These are phyloP conservation scores for Apiotrichum laibachii DNA, from an alignment of 1,284 basidiomycete species.

Conservation along the genomic window DNA sequence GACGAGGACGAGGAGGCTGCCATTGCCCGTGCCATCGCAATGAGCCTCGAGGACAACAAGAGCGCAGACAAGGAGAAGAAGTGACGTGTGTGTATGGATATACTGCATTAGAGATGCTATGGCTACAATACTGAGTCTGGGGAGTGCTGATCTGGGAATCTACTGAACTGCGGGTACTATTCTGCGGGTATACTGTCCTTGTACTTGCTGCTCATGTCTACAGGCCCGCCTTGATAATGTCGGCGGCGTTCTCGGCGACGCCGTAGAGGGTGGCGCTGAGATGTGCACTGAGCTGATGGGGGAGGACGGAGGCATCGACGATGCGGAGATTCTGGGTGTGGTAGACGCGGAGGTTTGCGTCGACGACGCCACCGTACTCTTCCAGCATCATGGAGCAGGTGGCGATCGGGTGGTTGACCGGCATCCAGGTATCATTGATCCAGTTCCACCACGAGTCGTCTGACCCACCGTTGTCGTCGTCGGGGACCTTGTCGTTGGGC, in stretches of 20 bases:
- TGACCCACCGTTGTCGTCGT: slow-evolving; percentile 2
- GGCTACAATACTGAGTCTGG: not conserved
- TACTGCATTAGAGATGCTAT: slow-evolving; percentile 3
- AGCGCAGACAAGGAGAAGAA: slow-evolving; percentile 33
- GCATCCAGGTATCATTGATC: slow-evolving; percentile 24
- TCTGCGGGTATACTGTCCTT: no score
- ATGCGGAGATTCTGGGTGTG: slow-evolving; percentile 57
- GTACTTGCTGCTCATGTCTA: not conserved
- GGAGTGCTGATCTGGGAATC: not conserved
- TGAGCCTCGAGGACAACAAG: slow-evolving; percentile 56
- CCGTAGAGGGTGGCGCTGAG: slow-evolving; percentile 60
- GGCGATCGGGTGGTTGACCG: slow-evolving; percentile 60
- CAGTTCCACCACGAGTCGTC: slow-evolving; percentile 1
- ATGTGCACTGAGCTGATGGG: slow-evolving; percentile 52
- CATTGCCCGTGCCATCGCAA: slow-evolving; percentile 63
- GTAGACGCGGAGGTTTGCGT: slow-evolving; percentile 62
- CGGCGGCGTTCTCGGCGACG: slow-evolving; percentile 65
- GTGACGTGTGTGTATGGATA: slow-evolving; percentile 12
- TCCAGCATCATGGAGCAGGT: slow-evolving; percentile 65
- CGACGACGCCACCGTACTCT: slow-evolving; percentile 63
- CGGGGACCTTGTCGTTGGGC: slow-evolving; percentile 5
- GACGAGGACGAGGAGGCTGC: slow-evolving; percentile 59
- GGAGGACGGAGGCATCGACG: slow-evolving; percentile 54
- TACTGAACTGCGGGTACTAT: no score
- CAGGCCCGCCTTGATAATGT: slow-evolving; percentile 56